phyloP scores from a whole-genome alignment of 1,284 basidiomycete genomes.

The Ustilago tritici region DNA sequence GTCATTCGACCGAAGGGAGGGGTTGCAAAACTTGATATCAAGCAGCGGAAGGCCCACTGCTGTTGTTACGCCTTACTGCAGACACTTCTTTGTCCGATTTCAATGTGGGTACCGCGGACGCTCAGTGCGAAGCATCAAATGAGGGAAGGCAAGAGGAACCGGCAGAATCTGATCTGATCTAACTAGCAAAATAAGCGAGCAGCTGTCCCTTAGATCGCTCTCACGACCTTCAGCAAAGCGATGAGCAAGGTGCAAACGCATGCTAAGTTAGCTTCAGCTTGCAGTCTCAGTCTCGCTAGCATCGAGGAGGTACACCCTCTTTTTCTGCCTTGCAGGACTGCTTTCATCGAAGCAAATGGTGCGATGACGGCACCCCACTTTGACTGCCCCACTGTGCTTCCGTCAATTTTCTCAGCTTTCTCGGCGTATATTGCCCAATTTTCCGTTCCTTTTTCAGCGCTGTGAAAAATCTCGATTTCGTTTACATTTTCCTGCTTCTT shows the following conservation, averaged over 20 bases:
- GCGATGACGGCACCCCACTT: slow-evolving; percentile 44
- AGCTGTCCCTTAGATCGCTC: slow-evolving; percentile 13
- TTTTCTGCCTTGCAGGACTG: slow-evolving; percentile 12
- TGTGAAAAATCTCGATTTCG: slow-evolving; percentile 1
- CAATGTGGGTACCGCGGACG: not conserved
- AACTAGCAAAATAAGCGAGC: slow-evolving; percentile 11
- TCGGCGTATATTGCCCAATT: slow-evolving; percentile 10
- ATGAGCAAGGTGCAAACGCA: not conserved
- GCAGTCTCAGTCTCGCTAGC: slow-evolving; percentile 1
- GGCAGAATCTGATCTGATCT: slow-evolving; percentile 11
- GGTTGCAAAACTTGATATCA: not conserved
- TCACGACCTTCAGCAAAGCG: not conserved
- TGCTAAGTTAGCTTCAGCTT: not conserved
- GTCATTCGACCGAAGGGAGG: not conserved
- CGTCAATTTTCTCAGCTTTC: not conserved
- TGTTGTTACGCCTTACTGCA: slow-evolving; percentile 4
- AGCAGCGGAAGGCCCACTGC: not conserved
- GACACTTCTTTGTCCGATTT: not conserved
- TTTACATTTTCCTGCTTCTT: not conserved
- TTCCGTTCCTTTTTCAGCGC: slow-evolving; percentile 4
- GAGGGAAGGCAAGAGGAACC: not conserved
- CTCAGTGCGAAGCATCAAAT: slow-evolving; percentile 3
- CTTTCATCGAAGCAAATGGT: slow-evolving; percentile 3
- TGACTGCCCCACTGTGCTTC: slow-evolving; percentile 22
- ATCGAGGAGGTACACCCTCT: not conserved